A percentile compares a stretch with the other conserved stretches of the same genome.
These are phyloP conservation scores for Phialocephala subalpina DNA, from an alignment of 2,329 filamentous ascomycete genomes.

Conservation along the genomic window DNA sequence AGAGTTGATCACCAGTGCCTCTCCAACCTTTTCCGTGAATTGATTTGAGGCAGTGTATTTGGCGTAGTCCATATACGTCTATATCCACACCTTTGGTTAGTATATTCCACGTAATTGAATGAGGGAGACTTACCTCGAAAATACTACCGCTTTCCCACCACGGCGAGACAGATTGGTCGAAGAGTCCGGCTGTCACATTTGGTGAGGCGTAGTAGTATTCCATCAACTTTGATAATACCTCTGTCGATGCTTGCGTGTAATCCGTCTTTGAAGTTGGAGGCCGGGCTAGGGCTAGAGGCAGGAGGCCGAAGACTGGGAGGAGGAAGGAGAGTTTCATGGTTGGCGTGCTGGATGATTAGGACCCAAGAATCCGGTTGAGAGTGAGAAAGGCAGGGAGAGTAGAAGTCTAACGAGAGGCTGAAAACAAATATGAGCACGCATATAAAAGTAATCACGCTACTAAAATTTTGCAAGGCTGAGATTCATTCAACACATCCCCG, in stretches of 20 bases:
- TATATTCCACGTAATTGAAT: constrained; percentile 1
- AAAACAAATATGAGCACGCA: background rate
- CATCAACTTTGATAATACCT: constrained; percentile 16
- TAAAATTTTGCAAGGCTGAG: background rate
- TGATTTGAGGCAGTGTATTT: constrained; percentile 11
- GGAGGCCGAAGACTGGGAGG: background rate
- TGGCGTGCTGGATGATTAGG: background rate
- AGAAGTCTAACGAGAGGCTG: background rate
- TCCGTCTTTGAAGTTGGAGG: background rate
- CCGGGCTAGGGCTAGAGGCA: background rate
- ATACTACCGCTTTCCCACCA: constrained; percentile 22
- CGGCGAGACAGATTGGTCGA: constrained; percentile 14
- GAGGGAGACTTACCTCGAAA: constrained; percentile 10
- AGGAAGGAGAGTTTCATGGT: background rate
- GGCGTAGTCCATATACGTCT: constrained; percentile 19
- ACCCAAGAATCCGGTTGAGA: background rate
- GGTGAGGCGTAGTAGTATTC: constrained; percentile 14
- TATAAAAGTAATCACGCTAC: background rate
- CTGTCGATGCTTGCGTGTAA: constrained; percentile 1
- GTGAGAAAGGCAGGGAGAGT: background rate
- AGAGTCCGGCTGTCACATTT: constrained; percentile 14
- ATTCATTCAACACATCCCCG: background rate
- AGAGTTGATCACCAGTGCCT: constrained; percentile 18
- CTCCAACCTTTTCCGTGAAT: background rate
- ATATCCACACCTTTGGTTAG: background rate